phyloP scores from a whole-genome alignment of 306 rosid genomes.

The Canavalia gladiata region DNA sequence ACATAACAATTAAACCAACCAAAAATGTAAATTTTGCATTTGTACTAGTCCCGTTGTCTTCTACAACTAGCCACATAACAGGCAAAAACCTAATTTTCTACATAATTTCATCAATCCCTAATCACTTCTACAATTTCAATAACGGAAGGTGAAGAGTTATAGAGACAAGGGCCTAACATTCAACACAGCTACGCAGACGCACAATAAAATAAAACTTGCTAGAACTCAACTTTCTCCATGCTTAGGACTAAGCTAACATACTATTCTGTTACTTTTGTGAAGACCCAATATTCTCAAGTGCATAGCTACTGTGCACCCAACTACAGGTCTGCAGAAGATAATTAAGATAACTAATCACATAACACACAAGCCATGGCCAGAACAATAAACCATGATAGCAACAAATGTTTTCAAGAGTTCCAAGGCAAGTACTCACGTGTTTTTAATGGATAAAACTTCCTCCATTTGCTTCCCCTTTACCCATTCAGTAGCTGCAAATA shows the following conservation, averaged over 20 bases:
- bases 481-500: constrained; percentile 93
- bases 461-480: constrained; percentile 94
- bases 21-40: not conserved
- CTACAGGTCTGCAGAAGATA: not conserved
- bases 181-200: not conserved
- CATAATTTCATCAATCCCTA: not conserved
- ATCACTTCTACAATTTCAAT: constrained; percentile 16
- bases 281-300: not conserved
- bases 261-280: not conserved
- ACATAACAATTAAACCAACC: not conserved
- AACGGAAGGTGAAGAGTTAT: not conserved
- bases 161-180: not conserved
- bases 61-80: not conserved
- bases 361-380: constrained; percentile 7
- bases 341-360: constrained; percentile 15
- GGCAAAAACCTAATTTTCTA: not conserved
- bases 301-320: constrained; percentile 10
- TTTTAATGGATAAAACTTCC: constrained; percentile 84
- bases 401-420: constrained; percentile 1
- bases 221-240: not conserved
- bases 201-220: not conserved
- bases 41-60: not conserved
- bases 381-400: constrained; percentile 4
- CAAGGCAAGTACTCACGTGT: constrained; percentile 62
- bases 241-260: not conserved